Conservation (phyloP, 768 basidiomycete species). For the Daedalea quercina region DNA sequence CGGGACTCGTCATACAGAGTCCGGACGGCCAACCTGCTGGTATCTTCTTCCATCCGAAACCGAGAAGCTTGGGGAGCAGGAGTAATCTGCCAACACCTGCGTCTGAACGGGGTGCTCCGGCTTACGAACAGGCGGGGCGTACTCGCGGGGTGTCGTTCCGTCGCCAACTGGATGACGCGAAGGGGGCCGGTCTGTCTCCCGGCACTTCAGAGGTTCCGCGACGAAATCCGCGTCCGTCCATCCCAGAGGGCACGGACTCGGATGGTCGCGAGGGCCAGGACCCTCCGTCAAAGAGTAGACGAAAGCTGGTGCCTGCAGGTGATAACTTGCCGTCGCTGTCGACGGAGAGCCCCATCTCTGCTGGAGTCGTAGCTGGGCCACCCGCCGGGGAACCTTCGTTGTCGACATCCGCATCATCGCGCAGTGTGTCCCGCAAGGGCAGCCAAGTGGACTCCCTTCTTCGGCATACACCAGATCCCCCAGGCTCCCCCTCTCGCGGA, state of each 20-base stretch:
- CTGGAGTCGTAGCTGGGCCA: not conserved
- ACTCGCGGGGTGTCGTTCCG: constrained; percentile 10
- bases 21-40: constrained; percentile 93
- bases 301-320: constrained; percentile 8
- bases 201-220: not conserved
- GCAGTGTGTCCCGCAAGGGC: not conserved
- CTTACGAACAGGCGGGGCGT: constrained; percentile 1
- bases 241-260: not conserved
- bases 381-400: not conserved
- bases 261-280: constrained; percentile 1
- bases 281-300: constrained; percentile 9
- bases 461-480: constrained; percentile 9
- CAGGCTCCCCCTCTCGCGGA: constrained; percentile 19
- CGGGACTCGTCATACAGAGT: constrained; percentile 85
- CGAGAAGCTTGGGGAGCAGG: constrained; percentile 6
- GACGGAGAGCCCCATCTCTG: not conserved
- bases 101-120: constrained; percentile 41
- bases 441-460: not conserved
- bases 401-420: not conserved
- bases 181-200: not conserved
- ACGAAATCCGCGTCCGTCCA: constrained; percentile 9
- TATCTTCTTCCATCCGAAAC: constrained; percentile 86
- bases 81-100: constrained; percentile 6
- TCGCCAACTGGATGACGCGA: constrained; percentile 13
- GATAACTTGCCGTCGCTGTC: not conserved